Percentiles rank a stretch among this genome's conserved stretches.
phyloP scores from a whole-genome alignment of 805 yeast species.

The Candida patagonica region DNA sequence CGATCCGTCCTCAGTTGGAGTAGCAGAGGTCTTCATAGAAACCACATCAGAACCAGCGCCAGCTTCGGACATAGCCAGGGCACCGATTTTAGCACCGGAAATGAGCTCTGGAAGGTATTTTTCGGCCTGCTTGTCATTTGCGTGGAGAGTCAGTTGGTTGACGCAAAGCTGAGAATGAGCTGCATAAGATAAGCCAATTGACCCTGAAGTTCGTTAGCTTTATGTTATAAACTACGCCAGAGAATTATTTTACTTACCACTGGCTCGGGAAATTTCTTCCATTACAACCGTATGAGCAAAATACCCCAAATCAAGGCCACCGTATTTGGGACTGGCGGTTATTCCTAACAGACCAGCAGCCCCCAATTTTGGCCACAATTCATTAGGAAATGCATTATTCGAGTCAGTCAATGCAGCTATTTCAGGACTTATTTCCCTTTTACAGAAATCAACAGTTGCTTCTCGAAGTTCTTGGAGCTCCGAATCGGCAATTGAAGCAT shows the following conservation, averaged over 20 bases:
- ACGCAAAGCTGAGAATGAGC: constrained; percentile 28
- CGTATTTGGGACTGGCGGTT: constrained; percentile 25
- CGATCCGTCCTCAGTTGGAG: constrained; percentile 20
- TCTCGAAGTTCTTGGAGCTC: constrained; percentile 22
- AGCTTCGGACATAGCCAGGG: constrained; percentile 28
- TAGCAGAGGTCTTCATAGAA: constrained; percentile 25
- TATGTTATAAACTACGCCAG: neutral
- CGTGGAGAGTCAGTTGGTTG: constrained; percentile 25
- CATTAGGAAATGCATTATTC: constrained; percentile 24
- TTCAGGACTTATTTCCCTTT: constrained; percentile 21
- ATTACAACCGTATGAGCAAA: constrained; percentile 26
- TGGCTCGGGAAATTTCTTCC: constrained; percentile 26
- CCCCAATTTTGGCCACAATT: constrained; percentile 26
- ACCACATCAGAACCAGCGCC: constrained; percentile 28
- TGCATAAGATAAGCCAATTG: constrained; percentile 26
- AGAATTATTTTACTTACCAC: constrained; percentile 4
- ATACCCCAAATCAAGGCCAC: constrained; percentile 25
- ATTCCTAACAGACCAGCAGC: constrained; percentile 27
- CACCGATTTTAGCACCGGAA: constrained; percentile 25
- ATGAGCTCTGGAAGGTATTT: constrained; percentile 25
- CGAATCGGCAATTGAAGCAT: constrained; percentile 2
- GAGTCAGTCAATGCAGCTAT: constrained; percentile 23
- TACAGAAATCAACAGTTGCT: constrained; percentile 26
- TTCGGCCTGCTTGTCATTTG: constrained; percentile 21
- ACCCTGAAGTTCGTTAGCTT: constrained; percentile 13